Evolutionary conservation across 352 stramenopile genomes (phyloP).

Genomic region (Pythium pyrilobum): DNA sequence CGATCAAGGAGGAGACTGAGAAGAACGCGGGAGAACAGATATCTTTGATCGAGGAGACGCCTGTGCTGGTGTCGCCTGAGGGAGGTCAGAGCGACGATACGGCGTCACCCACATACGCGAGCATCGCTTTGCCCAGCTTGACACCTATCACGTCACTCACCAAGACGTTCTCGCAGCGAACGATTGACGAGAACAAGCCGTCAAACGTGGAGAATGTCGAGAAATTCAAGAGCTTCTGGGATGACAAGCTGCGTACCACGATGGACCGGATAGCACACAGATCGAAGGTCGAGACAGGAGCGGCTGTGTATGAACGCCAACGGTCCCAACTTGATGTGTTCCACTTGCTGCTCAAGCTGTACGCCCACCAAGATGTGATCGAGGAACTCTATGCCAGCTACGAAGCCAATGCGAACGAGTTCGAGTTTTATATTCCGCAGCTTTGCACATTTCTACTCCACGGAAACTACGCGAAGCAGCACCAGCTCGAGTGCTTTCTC

Average conservation of each 20-base stretch:
- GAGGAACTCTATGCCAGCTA: conserved; percentile 68
- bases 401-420: conserved; percentile 50
- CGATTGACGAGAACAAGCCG: not conserved
- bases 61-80: not conserved
- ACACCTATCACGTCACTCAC: conserved; percentile 20
- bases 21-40: not conserved
- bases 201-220: conserved; percentile 32
- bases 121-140: conserved; percentile 12
- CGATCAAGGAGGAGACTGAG: not conserved
- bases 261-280: conserved; percentile 49
- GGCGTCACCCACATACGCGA: conserved; percentile 3
- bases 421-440: conserved; percentile 90
- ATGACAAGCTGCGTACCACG: conserved; percentile 61
- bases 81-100: conserved; percentile 2
- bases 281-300: conserved; percentile 13
- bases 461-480: conserved; percentile 79
- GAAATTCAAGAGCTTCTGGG: conserved; percentile 74
- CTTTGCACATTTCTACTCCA: conserved; percentile 84
- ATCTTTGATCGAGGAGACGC: not conserved
- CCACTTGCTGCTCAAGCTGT: conserved; percentile 70
- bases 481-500: conserved; percentile 83
- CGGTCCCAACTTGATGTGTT: conserved; percentile 40
- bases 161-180: conserved; percentile 9
- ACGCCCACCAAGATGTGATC: conserved; percentile 80
- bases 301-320: conserved; percentile 17